These are phyloP conservation scores for Cenchrus americanus DNA, from an alignment of 176 grass and related monocot genomes.

Conservation along the genomic window DNA sequence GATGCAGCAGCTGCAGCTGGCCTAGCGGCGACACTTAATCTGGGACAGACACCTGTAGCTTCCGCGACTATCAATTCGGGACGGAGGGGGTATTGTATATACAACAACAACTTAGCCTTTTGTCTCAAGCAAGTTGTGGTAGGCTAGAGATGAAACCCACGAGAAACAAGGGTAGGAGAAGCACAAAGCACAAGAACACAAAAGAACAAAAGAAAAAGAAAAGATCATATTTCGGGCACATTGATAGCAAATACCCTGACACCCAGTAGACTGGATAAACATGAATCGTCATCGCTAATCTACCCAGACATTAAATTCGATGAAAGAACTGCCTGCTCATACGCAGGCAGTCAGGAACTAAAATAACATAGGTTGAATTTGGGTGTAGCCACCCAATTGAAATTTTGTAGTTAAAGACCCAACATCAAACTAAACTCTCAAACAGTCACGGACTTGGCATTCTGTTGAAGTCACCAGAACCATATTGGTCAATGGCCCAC, in stretches of 20 bases:
- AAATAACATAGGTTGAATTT: not conserved
- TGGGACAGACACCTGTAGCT: no score
- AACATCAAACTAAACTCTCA: not conserved
- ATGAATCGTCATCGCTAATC: not conserved
- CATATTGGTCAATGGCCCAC: not conserved
- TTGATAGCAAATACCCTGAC: not conserved
- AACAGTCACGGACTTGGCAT: not conserved
- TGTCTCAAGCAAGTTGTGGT: no score
- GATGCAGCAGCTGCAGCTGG: no score
- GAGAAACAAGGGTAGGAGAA: no score
- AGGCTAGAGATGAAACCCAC: no score
- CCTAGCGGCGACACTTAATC: no score
- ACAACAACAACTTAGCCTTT: no score
- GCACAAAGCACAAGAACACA: no score
- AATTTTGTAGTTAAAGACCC: not conserved
- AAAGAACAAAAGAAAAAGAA: no score
- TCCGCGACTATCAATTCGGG: no score
- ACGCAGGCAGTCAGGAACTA: not conserved
- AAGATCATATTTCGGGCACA: no score
- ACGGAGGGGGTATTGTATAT: no score
- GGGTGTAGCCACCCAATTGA: not conserved
- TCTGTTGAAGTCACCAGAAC: not conserved
- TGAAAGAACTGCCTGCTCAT: not conserved
- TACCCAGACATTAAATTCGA: not conserved
- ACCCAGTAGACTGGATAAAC: conserved; percentile 24